These are phyloP conservation scores for Phaeosphaeria sp. DNA, from an alignment of 2,329 filamentous ascomycete genomes.

Conservation along the genomic window DNA sequence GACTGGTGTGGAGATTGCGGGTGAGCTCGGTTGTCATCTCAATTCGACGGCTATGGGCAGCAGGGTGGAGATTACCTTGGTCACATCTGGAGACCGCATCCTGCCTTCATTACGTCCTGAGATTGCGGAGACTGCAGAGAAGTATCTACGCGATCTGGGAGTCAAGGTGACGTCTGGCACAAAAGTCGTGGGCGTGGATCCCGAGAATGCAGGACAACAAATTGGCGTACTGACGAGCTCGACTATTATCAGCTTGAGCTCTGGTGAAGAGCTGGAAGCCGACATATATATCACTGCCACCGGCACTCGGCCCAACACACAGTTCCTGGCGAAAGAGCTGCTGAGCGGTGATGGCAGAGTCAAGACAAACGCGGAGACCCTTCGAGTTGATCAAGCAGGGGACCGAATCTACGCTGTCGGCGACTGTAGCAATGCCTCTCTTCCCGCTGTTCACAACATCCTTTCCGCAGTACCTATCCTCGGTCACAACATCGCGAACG, in stretches of 20 bases:
- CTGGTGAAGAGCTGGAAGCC: conserved; percentile 45
- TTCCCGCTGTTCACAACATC: conserved; percentile 1
- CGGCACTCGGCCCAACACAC: conserved; percentile 41
- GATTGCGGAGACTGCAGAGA: conserved; percentile 39
- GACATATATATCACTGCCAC: conserved; percentile 49
- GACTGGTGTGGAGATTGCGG: conserved; percentile 47
- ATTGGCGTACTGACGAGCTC: conserved; percentile 46
- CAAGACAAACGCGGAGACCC: conserved; percentile 30
- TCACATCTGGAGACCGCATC: conserved; percentile 38
- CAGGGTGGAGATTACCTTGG: conserved; percentile 47
- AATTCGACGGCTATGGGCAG: conserved; percentile 46
- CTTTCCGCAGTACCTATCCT: conserved; percentile 36
- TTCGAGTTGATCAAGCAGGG: conserved; percentile 32
- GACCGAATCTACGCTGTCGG: conserved; percentile 34
- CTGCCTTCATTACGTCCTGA: conserved; percentile 36
- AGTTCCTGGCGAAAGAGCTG: conserved; percentile 33
- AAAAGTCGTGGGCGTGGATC: conserved; percentile 45
- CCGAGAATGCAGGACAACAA: conserved; percentile 19
- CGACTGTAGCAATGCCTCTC: not conserved
- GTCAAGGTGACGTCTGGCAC: conserved; percentile 56
- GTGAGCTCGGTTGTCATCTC: conserved; percentile 56
- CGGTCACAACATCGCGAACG: conserved; percentile 58
- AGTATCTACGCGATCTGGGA: conserved; percentile 51
- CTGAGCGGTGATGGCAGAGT: conserved; percentile 34
- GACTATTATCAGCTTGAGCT: conserved; percentile 48